Evolutionary conservation across 257 asterid species (phyloP), one percentile per base, ranked within the genome.

Genomic region (Solanum raphanifolium): DNA sequence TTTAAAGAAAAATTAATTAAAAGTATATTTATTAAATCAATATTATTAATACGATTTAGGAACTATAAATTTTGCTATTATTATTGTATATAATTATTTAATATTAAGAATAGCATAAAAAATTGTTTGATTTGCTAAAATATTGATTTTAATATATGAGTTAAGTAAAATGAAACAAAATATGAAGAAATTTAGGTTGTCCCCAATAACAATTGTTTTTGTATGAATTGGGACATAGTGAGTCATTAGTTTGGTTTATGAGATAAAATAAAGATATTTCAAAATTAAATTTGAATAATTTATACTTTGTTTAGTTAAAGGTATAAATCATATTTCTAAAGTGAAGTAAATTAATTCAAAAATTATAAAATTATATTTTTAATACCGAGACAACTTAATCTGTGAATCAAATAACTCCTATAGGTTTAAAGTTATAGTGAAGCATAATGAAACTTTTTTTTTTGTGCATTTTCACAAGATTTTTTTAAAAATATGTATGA

Each of bases 351-450:
- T 21, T 62, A 23, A 8, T 60, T 60, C 6, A 60, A 23, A 62
- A 23, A 1, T 62, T 60, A 0, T 0, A 1, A 21, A 7, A 0
- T 21, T 10, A 9, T 1, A 4, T 9, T 4, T 23, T 9, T 23
- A 7, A 62, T 62, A 23, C 0, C 0, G 1, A 62, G 13, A 62
- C 25, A 62, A 62, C 31, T 23, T 23, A 62, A 23, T 62, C 0
- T 4, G 7, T 2, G 69, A 62, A 62, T 9, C 7, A 23, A 23
- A 62, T 23, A 1, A 23, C 7, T n/a, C 15, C 31, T 60, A 62
- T 43, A 43, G 60, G 9, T 48, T 48, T 48, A 16, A 74, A 21
- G 82, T 35, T 21, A 36, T 36, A 35, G 21, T 5, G 20, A 23
- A 23, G 83, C 39, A 36, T 23, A 23, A 12, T 36, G 32, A 75